phyloP scores from a whole-genome alignment of 1,284 basidiomycete genomes.

The Pseudozyma sp. region DNA sequence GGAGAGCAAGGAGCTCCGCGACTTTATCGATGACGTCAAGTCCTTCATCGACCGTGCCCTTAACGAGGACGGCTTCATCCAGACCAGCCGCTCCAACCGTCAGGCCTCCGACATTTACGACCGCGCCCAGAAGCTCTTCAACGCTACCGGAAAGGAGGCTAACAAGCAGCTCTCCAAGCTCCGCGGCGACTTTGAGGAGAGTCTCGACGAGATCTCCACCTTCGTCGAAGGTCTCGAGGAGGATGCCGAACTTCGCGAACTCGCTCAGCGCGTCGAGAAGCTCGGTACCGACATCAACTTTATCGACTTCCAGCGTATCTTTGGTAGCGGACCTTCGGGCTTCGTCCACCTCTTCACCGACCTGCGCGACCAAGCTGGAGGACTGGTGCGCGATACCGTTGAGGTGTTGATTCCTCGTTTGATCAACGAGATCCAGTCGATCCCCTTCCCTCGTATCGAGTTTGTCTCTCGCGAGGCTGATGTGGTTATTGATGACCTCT shows the following conservation, averaged over 20 bases:
- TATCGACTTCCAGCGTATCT: constrained; percentile 37
- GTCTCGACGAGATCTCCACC: constrained; percentile 35
- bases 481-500: constrained; percentile 71
- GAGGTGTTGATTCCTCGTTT: constrained; percentile 71
- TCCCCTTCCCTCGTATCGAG: constrained; percentile 71
- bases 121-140: constrained; percentile 46
- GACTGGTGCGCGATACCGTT: constrained; percentile 70
- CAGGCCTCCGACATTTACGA: constrained; percentile 51
- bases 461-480: constrained; percentile 71
- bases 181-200: constrained; percentile 36
- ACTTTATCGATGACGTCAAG: constrained; percentile 64
- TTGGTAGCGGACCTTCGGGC: constrained; percentile 22
- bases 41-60: constrained; percentile 46
- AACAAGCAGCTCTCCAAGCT: constrained; percentile 54
- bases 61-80: constrained; percentile 51
- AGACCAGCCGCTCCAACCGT: constrained; percentile 47
- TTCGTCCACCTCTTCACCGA: constrained; percentile 36
- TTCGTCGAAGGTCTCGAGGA: constrained; percentile 53
- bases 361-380: constrained; percentile 53
- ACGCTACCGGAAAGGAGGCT: constrained; percentile 47
- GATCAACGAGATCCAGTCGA: constrained; percentile 70
- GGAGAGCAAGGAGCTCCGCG: constrained; percentile 68
- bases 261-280: constrained; percentile 69
- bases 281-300: constrained; percentile 68
- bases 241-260: constrained; percentile 55